These are phyloP conservation scores for Yarrowia deformans DNA, from an alignment of 805 yeast genomes.

Conservation along the genomic window DNA sequence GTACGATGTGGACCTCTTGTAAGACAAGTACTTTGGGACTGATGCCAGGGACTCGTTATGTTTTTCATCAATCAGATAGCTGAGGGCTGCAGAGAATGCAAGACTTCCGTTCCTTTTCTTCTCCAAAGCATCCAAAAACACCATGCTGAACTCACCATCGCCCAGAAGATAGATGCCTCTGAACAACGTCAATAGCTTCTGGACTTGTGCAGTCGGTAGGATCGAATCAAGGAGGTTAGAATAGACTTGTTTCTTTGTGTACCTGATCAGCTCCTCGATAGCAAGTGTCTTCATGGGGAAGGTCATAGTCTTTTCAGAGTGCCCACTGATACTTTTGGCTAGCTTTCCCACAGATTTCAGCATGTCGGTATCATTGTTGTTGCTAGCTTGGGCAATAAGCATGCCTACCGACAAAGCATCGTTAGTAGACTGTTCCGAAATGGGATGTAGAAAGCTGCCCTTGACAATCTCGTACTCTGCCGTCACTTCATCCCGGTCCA, in stretches of 20 bases:
- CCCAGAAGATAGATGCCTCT: conserved; percentile 25
- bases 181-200: conserved; percentile 2
- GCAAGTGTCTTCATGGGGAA: conserved; percentile 11
- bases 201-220: conserved; percentile 11
- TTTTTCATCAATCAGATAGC: conserved; percentile 14
- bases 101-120: conserved; percentile 3
- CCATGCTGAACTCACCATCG: conserved; percentile 27
- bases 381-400: conserved; percentile 28
- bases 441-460: conserved; percentile 36
- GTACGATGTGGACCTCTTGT: conserved; percentile 12
- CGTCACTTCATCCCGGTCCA: conserved; percentile 5
- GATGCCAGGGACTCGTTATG: conserved; percentile 11
- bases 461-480: conserved; percentile 35
- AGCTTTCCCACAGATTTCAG: conserved; percentile 11
- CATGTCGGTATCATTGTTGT: conserved; percentile 12
- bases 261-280: conserved; percentile 15
- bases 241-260: conserved; percentile 19
- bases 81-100: conserved; percentile 17
- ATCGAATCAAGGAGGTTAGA: conserved; percentile 1
- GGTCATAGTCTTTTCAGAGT: conserved; percentile 4
- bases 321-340: conserved; percentile 1
- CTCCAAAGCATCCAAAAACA: conserved; percentile 20
- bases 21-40: conserved; percentile 5
- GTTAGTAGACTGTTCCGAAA: conserved; percentile 37
- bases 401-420: conserved; percentile 21